Evolutionary conservation across 1,139 yeast species (phyloP), one percentile per base, ranked within the genome.

Genomic region (Candida sp.): DNA sequence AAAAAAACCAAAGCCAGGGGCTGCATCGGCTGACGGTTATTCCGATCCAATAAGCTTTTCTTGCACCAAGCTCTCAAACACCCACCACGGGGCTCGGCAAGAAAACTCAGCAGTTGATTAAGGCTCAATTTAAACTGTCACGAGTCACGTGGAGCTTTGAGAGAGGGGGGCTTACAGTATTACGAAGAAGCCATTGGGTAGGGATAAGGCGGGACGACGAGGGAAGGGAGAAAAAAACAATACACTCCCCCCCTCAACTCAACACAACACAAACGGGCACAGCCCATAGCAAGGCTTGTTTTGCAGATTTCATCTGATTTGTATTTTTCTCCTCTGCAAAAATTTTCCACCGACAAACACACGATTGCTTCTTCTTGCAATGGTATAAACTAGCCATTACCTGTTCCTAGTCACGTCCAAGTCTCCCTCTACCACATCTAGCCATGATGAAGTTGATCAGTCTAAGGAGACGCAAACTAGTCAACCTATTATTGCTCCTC

Each of bases 401-500:
- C n/a, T n/a, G n/a, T n/a, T n/a, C n/a, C n/a, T n/a, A n/a, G n/a
- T n/a, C n/a, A n/a, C n/a, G n/a, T n/a, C n/a, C n/a, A n/a, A n/a
- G n/a, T n/a, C n/a, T n/a, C n/a, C n/a, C n/a, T n/a, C n/a, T n/a
- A n/a, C n/a, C n/a, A n/a, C n/a, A n/a, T n/a, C n/a, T n/a, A n/a
- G 22, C 2, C 5, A 34, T 44, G 42, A 28, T 44, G 7, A 44
- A 37, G n/a, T 11, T 44, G 9, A 27, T 44, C 26, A 37, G 47
- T 34, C 34, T 46, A 17, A 49, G 55, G 40, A 52, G 34, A 45
- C 45, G 55, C 38, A 52, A 48, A 31, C 30, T 49, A 23, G 6
- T 52, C 9, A 49, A 48, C 42, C 9, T 49, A 22, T 8, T 49
- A n/a, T 7, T 46, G 5, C 8, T 46, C 7, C 5, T 49, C 7